phyloP scores from a whole-genome alignment of 2,329 filamentous ascomycete species.

The Aspergillus aculeatus region DNA sequence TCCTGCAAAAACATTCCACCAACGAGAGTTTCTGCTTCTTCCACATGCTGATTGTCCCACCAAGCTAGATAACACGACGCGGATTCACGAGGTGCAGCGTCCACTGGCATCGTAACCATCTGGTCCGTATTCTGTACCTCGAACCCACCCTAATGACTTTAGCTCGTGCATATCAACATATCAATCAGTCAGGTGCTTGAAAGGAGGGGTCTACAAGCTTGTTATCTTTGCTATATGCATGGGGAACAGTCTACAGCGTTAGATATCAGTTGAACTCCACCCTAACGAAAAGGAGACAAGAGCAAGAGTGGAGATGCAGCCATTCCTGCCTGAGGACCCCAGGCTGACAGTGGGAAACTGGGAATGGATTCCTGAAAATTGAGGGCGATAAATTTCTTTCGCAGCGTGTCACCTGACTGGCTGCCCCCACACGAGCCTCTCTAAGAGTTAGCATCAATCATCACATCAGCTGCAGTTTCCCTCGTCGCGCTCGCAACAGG shows the following conservation, averaged over 20 bases:
- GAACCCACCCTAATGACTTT: background rate
- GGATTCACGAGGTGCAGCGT: background rate
- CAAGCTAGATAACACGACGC: background rate
- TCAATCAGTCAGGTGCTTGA: background rate
- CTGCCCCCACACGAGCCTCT: slow-evolving; percentile 12
- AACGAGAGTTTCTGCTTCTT: background rate
- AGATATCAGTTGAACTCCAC: too few species aligned
- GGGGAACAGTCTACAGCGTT: too few species aligned
- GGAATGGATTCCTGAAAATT: slow-evolving; percentile 5
- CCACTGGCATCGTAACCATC: too few species aligned
- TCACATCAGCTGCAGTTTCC: slow-evolving; percentile 7
- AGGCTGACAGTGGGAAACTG: background rate
- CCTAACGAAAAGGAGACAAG: too few species aligned
- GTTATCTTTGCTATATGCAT: background rate
- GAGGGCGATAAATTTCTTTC: slow-evolving; percentile 20
- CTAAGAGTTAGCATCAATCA: background rate
- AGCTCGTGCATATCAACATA: background rate
- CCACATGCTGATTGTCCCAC: background rate
- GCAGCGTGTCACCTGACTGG: slow-evolving; percentile 31
- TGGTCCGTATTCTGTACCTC: background rate
- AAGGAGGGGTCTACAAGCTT: background rate
- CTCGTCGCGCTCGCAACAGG: slow-evolving; percentile 1
- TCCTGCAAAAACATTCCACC: background rate
- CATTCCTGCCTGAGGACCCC: slow-evolving; percentile 1
- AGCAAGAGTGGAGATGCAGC: too few species aligned